Conservation (phyloP, 2,329 filamentous ascomycete genomes). For the Esteya vermicola region DNA sequence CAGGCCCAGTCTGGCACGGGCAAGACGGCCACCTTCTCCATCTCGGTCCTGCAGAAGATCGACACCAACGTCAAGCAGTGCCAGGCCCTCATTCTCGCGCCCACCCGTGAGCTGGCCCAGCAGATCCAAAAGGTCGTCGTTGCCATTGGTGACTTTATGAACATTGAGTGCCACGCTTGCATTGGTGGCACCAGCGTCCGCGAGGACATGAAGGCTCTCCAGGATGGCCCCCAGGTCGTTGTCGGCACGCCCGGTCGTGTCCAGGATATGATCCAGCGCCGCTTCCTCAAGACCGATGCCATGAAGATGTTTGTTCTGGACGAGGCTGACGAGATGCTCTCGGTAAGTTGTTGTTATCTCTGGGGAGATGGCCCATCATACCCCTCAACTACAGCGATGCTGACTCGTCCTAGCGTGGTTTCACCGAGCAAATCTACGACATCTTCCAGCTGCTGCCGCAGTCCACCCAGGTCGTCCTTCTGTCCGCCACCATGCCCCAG, state of each 20-base stretch:
- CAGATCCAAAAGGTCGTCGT: constrained; percentile 99
- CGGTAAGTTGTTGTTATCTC: constrained; percentile 35
- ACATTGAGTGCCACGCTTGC: constrained; percentile 96
- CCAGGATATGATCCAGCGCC: constrained; percentile 98
- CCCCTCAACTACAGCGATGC: too few relatives aligned
- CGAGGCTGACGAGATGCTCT: constrained; percentile 99
- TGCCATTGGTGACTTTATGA: constrained; percentile 99
- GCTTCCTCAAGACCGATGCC: constrained; percentile 87
- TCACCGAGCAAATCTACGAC: constrained; percentile 99
- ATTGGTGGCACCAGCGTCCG: constrained; percentile 97
- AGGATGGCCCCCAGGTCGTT: constrained; percentile 92
- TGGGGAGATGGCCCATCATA: too few relatives aligned
- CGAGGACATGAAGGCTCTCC: constrained; percentile 96
- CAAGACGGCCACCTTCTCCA: constrained; percentile 99
- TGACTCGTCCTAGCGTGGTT: constrained; percentile 58
- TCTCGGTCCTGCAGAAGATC: constrained; percentile 97
- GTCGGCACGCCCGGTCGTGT: constrained; percentile 98
- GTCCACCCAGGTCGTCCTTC: constrained; percentile 94
- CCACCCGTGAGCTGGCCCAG: constrained; percentile 95
- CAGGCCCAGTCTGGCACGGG: constrained; percentile 99
- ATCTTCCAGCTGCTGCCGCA: constrained; percentile 98
- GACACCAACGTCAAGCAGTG: constrained; percentile 88
- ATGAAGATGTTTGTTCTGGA: constrained; percentile 99
- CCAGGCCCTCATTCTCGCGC: constrained; percentile 95
- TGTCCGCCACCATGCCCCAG: constrained; percentile 97